These are phyloP conservation scores for Sphagnum tenellum DNA, from an alignment of 225 moss, liverwort and hornwort species.

Conservation along the genomic window DNA sequence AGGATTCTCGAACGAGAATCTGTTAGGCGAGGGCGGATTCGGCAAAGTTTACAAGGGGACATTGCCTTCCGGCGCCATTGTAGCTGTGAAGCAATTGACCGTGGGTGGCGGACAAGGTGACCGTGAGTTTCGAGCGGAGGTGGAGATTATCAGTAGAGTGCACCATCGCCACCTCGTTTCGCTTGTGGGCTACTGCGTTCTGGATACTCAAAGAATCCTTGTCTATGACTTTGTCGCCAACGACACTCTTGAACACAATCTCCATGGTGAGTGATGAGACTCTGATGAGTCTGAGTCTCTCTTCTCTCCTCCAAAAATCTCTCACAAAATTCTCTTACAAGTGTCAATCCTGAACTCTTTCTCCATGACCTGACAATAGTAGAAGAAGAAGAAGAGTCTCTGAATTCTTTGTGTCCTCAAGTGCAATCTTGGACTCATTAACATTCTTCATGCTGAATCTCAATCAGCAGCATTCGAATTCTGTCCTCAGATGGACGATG, in stretches of 20 bases:
- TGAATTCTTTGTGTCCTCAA: too few species aligned
- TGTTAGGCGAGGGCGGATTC: slow-evolving; percentile 40
- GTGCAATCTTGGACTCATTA: too few species aligned
- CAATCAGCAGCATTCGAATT: too few species aligned
- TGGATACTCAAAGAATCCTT: slow-evolving; percentile 58
- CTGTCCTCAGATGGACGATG: too few species aligned
- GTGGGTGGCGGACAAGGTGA: slow-evolving; percentile 41
- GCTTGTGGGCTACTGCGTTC: slow-evolving; percentile 73
- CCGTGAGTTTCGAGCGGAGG: slow-evolving; percentile 38
- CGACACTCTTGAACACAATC: slow-evolving; percentile 58
- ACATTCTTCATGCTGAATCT: too few species aligned
- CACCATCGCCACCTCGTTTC: slow-evolving; percentile 76
- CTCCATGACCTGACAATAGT: too few species aligned
- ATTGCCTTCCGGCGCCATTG: slow-evolving; percentile 22
- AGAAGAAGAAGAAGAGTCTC: too few species aligned
- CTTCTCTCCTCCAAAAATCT: too few species aligned
- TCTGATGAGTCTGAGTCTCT: too few species aligned
- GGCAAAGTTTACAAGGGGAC: slow-evolving; percentile 35
- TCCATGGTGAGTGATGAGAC: slow-evolving; percentile 31
- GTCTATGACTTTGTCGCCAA: slow-evolving; percentile 77
- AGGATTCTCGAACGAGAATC: slow-evolving; percentile 28
- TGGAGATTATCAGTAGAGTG: slow-evolving; percentile 36
- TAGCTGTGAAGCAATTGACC: slow-evolving; percentile 41
- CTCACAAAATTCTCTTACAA: too few species aligned
- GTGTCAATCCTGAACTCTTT: too few species aligned